A percentile compares a stretch with the other conserved stretches of the same genome.
Conservation (phyloP, 257 asterid species). For the Jacaranda copaia region DNA sequence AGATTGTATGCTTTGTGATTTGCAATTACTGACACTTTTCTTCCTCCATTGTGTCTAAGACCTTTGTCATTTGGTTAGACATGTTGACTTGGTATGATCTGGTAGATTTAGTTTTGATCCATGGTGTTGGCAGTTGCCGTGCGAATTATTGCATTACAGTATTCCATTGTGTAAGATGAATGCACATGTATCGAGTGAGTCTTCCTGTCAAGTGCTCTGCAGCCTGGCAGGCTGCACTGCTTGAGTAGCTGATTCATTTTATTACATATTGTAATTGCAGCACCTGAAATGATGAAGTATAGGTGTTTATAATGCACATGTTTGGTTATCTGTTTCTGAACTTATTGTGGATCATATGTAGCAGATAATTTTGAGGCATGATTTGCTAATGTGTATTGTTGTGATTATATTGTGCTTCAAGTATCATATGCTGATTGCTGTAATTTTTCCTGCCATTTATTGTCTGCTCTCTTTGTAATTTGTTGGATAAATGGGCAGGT, state of each 20-base stretch:
- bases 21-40: background rate
- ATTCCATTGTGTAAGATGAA: background rate
- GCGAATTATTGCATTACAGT: background rate
- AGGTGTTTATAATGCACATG: background rate
- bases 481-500: conserved; percentile 47
- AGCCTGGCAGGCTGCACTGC: background rate
- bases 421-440: background rate
- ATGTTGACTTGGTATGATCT: background rate
- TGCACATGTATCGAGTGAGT: background rate
- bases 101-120: background rate
- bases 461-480: background rate
- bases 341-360: background rate
- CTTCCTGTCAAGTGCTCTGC: background rate
- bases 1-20: background rate
- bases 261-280: background rate
- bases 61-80: background rate
- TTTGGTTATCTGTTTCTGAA: background rate
- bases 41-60: background rate
- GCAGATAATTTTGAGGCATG: background rate
- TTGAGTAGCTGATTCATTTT: background rate
- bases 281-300: background rate
- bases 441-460: background rate
- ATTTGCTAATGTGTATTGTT: background rate
- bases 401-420: background rate
- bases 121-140: background rate